These are phyloP conservation scores for Pyrenophora graminea DNA, from an alignment of 2,329 filamentous ascomycete genomes.

Conservation along the genomic window DNA sequence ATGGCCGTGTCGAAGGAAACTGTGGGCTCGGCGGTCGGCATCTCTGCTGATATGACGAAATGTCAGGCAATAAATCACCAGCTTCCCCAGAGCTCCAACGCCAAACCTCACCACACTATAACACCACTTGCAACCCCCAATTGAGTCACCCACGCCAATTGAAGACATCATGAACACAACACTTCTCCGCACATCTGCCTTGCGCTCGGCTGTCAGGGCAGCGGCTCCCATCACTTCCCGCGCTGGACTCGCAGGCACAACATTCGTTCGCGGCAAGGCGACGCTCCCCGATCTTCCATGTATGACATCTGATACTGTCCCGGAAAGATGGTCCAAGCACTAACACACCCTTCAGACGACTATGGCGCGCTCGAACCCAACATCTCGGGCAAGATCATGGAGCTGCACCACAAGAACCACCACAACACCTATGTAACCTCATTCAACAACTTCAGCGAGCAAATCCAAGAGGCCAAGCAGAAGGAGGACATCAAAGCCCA, in stretches of 20 bases:
- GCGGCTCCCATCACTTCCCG: constrained; percentile 65
- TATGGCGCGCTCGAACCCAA: constrained; percentile 89
- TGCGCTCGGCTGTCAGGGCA: constrained; percentile 73
- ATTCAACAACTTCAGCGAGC: constrained; percentile 78
- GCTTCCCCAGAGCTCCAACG: constrained; percentile 8
- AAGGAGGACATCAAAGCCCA: constrained; percentile 59
- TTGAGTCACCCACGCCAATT: constrained; percentile 26
- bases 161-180: constrained; percentile 69
- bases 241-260: constrained; percentile 70
- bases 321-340: background rate
- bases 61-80: constrained; percentile 20
- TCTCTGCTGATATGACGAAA: constrained; percentile 33
- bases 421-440: constrained; percentile 92
- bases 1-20: constrained; percentile 14
- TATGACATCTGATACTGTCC: constrained; percentile 48
- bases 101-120: constrained; percentile 4
- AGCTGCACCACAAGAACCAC: constrained; percentile 92
- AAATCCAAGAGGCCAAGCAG: constrained; percentile 63
- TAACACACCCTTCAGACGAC: constrained; percentile 67
- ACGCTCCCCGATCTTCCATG: constrained; percentile 88
- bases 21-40: constrained; percentile 26
- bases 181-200: constrained; percentile 71
- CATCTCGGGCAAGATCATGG: constrained; percentile 92
- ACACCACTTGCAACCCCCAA: constrained; percentile 19
- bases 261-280: constrained; percentile 83